Percentiles rank a stretch among this genome's conserved stretches.
Conservation (phyloP, 345 rosid species). For the Toxicodendron radicans region DNA sequence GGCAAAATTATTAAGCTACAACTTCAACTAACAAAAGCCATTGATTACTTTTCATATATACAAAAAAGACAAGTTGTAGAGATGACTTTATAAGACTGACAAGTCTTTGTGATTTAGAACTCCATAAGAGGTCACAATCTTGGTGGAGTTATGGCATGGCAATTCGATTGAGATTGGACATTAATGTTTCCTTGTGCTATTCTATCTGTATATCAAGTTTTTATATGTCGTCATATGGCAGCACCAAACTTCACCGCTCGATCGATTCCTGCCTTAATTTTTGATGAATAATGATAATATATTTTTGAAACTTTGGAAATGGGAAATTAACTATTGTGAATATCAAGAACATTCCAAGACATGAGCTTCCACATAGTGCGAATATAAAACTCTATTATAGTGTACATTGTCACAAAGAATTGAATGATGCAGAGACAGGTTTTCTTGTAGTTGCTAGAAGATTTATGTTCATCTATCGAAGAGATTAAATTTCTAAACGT, state of each 20-base stretch:
- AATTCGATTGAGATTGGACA: not conserved
- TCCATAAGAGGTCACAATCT: too few species aligned
- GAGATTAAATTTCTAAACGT: too few species aligned
- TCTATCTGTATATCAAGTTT: not conserved
- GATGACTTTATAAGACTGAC: slow-evolving; percentile 2
- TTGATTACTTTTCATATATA: not conserved
- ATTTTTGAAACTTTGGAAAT: not conserved
- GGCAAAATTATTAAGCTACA: slow-evolving; percentile 21
- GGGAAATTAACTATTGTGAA: not conserved
- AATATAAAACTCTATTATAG: too few species aligned
- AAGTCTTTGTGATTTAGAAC: slow-evolving; percentile 8
- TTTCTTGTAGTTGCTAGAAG: too few species aligned
- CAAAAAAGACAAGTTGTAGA: slow-evolving; percentile 2
- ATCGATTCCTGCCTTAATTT: not conserved
- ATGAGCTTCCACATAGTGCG: too few species aligned
- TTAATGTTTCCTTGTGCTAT: not conserved
- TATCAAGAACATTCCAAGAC: too few species aligned
- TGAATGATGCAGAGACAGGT: too few species aligned
- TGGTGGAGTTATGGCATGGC: not conserved
- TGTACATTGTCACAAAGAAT: too few species aligned
- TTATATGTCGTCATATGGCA: slow-evolving; percentile 17
- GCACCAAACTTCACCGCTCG: slow-evolving; percentile 40
- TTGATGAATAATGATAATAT: too few species aligned
- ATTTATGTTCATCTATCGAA: too few species aligned
- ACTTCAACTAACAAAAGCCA: not conserved